Base-by-base conservation (phyloP, 768 basidiomycete genomes). In the Boletus rubropictus region DNA sequence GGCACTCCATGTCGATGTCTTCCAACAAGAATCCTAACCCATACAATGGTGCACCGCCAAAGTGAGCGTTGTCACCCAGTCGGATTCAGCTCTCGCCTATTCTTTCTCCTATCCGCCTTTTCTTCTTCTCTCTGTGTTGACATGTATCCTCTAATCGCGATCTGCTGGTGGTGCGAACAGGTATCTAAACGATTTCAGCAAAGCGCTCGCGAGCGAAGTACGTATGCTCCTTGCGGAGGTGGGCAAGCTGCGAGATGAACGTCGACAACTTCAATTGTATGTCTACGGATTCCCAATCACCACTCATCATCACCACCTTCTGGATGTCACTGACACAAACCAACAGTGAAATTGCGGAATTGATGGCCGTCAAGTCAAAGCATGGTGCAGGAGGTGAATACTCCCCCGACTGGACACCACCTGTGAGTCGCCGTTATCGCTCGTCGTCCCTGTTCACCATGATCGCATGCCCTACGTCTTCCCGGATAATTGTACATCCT, bases 361-460 rank as follows among this genome's bases (percentile, higher is more conserved):
- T 91, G 49, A 85, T 91, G 85, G 77, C 79, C 41, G 73, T 89
- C 41, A 87, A 88, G 62, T 81, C 87, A 17, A 90, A 91, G 64
- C 84, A 88, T 61, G 83, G 86, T 17, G 76, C 82, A 2, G 86
- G 83, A 31, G 88, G 87, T 20, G 86, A 89, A 54, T 90, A 82
- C 60, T 72, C 80, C 20, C 81, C 84, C 15, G 81, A 84, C 45
- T 91, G 88, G 89, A 69, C 69, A 39, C 82, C 81, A 18, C 73
- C 74, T 56, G 84, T 82, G 54, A 54, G 70, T 57, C 14, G 39
- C 28, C 25, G 7, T 18, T 18, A 4, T 46, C n/a, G 4, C 15
- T 5, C 17, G 25, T 37, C n/a, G 17, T 27, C 31, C 10, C 22
- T 37, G 35, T 39, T 44, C 9, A 39, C 44, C 14, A 28, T 17